Evolutionary conservation across 495 filamentous ascomycete species (phyloP), one percentile per base, ranked within the genome.

Genomic region (Tricharina praecox): DNA sequence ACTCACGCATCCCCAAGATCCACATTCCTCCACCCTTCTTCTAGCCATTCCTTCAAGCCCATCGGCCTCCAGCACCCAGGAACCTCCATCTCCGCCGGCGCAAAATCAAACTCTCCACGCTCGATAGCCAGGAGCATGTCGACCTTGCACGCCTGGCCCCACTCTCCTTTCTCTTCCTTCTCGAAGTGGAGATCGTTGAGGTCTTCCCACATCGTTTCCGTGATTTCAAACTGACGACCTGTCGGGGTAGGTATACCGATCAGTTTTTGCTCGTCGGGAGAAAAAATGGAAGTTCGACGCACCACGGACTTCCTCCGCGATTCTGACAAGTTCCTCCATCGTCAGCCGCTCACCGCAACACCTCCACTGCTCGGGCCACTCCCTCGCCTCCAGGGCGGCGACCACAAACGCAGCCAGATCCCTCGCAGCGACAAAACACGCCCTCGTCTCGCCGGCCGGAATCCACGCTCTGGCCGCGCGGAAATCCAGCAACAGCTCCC

Each of bases 381-480:
- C 63, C 7, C 64, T 65, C 28, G 77, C 63, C 3, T 73, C 74
- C 21, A 82, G 54, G 28, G 73, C 72, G 33, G 74, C 59, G 2
- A 79, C 77, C 32, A 85, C 67, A 55, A 80, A 83, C 36, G 67
- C 67, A 15, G 67, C 79, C 23, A 83, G 73, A 49, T 85, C 80
- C 50, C 71, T 64, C 9, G 72, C 76, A 2, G 79, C 75, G 4
- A 77, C 84, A 63, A 85, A 64, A 48, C 70, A 74, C n/a, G 83
- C 61, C 7, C 60, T 64, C 10, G 68, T 63, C 3, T 64, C 60
- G 1, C 66, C 45, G 37, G 69, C 68, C 3, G 79, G 73, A 13
- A 79, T 71, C 52, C 73, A 68, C 4, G 76, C 80, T 30, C 59
- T 70, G 49, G 68, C 69, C 16, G 62, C 66, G 25, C 65, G 65